Evolutionary conservation across 208 protist genomes (phyloP), one percentile per base, ranked within the genome.

Genomic region (Plasmodiophora brassicae): DNA sequence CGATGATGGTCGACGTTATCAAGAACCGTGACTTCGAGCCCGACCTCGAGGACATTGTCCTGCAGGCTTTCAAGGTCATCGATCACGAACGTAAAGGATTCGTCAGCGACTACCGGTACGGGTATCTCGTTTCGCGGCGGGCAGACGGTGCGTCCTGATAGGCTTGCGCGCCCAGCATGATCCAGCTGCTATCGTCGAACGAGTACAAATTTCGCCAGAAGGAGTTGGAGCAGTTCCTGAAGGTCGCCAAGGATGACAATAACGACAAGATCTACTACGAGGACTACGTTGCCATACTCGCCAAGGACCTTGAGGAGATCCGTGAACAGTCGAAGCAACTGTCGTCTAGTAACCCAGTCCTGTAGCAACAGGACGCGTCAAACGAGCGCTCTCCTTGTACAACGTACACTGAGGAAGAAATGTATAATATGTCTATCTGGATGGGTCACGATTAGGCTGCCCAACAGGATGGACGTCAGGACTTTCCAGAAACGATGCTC

Each of bases 151-250:
- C n/a, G n/a, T n/a, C n/a, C n/a, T n/a, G n/a, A 78, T 44, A 5
- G 32, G 5, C 10, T 78, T 78, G 10, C 20, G 14, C 41, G 32
- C 14, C 10, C n/a, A 78, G 65, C 32, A 78, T 78, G 65, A 78
- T 78, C n/a, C 65, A 78, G n/a, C n/a, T 78, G n/a, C n/a, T 78
- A 32, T 44, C 65, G 65, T 78, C 65, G 65, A 78, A 78, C 41
- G 65, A 78, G 41, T 38, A 5, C 65, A 78, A 78, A 38, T 78
- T 78, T 38, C 65, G 65, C 5, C 65, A 78, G n/a, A 78, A 78
- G 41, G 65, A 78, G n/a, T 32, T 78, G 14, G 65, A 78, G n/a
- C 65, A 78, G 41, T 78, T 78, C 65, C 65, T 78, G 65, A 78
- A 78, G n/a, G 41, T 78, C n/a, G 20, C 65, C 14, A 78, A 78